Base-by-base conservation (phyloP, 1,284 basidiomycete species). In the Takashimella koratensis region DNA sequence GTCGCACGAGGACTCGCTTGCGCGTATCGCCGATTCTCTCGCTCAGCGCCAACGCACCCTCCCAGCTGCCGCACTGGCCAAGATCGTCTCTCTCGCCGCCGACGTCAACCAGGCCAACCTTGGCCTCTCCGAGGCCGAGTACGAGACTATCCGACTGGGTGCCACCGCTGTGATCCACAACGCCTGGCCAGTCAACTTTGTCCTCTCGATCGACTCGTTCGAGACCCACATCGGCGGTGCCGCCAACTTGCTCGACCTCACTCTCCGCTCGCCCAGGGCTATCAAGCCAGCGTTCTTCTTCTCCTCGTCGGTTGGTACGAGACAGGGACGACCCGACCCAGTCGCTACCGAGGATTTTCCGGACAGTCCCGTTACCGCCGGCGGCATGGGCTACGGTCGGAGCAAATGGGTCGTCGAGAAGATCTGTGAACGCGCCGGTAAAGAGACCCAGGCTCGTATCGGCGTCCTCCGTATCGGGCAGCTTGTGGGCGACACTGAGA, bases 331-430 rank as follows among this genome's bases (percentile, higher is more conserved):
- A n/a, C 46, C 56, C 3, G 65, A 65, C n/a, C 51, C 52, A 0
- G 46, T 63, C 1, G 58, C 66, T 12, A 19, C 20, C 12, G 72
- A 73, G 43, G 57, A 53, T 20, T 73, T 71, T 56, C 52, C 69
- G 1, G 57, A 62, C 25, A 47, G 48, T 16, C 72, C 72, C 5
- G 45, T 47, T 0, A 65, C 65, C 0, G 70, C 70, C 3, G 67
- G 57, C 6, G 58, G 56, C 3, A 81, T 83, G 51, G 83, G 83
- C 22, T 85, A 85, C 59, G 83, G 81, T 4, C 66, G 79, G 48
- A 77, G 71, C 49, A 86, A 86, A 64, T 85, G 83, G 83, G 81
- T 84, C 0, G 80, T 79, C 0, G 84, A 86, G 74, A 81, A 80
- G 60, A 52, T 85, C 0, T 81, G 80, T 59, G 75, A 81, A 59